Evolutionary conservation across 1,284 basidiomycete genomes (phyloP).

Genomic region (Tilletia setariae): DNA sequence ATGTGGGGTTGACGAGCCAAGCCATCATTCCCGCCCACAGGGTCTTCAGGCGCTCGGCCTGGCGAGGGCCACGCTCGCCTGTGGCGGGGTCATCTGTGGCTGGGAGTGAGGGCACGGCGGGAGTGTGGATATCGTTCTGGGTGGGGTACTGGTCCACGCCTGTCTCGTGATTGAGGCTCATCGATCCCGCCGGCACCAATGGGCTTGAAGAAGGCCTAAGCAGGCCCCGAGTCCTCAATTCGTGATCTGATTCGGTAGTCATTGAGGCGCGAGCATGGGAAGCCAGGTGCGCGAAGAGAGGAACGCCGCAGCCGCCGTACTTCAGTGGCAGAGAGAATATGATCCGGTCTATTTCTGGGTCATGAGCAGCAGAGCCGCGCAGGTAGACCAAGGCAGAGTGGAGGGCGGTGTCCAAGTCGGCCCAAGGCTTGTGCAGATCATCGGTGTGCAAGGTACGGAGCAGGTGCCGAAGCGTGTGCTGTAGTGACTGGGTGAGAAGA

Average conservation of each 20-base stretch:
- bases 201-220: too few species aligned
- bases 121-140: neutral
- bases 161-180: too few species aligned
- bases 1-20: neutral
- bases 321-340: neutral
- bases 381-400: neutral
- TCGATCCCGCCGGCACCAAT: too few species aligned
- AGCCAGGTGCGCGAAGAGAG: neutral
- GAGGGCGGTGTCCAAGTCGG: neutral
- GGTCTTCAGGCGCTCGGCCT: neutral
- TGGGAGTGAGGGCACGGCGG: neutral
- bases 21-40: neutral
- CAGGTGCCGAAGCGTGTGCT: neutral
- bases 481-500: neutral
- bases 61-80: neutral
- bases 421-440: neutral
- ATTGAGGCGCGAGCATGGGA: neutral
- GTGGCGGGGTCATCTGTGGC: neutral
- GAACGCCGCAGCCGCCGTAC: neutral
- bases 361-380: neutral
- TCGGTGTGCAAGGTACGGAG: neutral
- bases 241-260: neutral
- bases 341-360: neutral
- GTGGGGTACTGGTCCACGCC: neutral
- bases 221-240: neutral